Conservation (phyloP, 164 flowering plant species). For the Magnolia officinalis region DNA sequence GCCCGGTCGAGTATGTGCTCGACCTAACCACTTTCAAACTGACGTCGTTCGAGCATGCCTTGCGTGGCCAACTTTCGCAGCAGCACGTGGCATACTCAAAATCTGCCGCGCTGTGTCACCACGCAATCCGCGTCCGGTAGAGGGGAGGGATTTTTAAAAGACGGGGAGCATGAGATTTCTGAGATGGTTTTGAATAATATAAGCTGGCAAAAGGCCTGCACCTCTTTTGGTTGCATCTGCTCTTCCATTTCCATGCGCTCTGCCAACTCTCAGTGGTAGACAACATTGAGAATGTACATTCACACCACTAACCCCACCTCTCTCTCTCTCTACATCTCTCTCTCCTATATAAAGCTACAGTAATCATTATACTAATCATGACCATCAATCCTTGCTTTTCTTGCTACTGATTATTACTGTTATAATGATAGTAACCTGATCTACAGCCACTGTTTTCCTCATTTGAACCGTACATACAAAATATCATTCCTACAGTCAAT, state of each 20-base stretch:
- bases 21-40: neutral
- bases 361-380: neutral
- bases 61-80: neutral
- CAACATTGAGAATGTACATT: slow-evolving; percentile 29
- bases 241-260: slow-evolving; percentile 55
- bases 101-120: neutral
- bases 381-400: neutral
- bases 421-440: neutral
- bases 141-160: slow-evolving; percentile 18
- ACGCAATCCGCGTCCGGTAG: neutral
- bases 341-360: neutral
- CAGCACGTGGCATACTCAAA: neutral
- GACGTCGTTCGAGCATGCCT: neutral
- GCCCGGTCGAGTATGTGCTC: neutral
- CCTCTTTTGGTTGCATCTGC: slow-evolving; percentile 44
- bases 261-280: slow-evolving; percentile 32
- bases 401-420: neutral
- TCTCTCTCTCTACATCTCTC: no score
- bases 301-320: neutral
- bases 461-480: no score
- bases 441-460: no score
- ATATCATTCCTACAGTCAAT: no score
- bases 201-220: slow-evolving; percentile 45
- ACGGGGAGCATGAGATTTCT: slow-evolving; percentile 54
- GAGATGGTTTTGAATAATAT: slow-evolving; percentile 29